A percentile compares a stretch with the other conserved stretches of the same genome.
These are phyloP conservation scores for Pythium phragmitis DNA, from an alignment of 352 stramenopile genomes.

Conservation along the genomic window DNA sequence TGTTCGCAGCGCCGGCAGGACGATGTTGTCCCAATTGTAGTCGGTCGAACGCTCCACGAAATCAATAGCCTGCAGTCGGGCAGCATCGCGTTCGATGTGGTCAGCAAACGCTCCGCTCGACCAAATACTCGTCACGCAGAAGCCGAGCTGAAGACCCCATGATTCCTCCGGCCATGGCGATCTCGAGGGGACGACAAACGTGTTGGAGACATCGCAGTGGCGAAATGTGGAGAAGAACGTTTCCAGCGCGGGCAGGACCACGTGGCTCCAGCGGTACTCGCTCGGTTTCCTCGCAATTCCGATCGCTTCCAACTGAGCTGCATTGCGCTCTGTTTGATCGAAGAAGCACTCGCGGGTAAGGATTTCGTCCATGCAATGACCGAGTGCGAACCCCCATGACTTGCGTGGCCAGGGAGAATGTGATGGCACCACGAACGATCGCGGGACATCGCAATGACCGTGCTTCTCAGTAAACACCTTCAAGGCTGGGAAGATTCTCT, in stretches of 20 bases:
- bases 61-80: conserved; percentile 1
- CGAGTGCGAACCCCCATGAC: too few species aligned
- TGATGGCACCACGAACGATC: too few species aligned
- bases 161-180: neutral
- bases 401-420: too few species aligned
- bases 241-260: neutral
- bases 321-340: neutral
- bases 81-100: neutral
- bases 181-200: neutral
- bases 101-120: neutral
- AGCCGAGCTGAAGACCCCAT: neutral
- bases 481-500: too few species aligned
- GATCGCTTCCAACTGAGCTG: too few species aligned
- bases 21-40: neutral
- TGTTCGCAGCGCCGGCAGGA: conserved; percentile 2
- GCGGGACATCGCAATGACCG: too few species aligned
- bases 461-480: too few species aligned
- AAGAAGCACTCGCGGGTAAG: too few species aligned
- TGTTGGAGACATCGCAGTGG: neutral
- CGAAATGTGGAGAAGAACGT: neutral
- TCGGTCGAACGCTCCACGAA: conserved; percentile 5
- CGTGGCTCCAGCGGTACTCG: conserved; percentile 1
- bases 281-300: too few species aligned
- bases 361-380: too few species aligned
- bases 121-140: neutral